phyloP scores from a whole-genome alignment of 257 asterid species.

The Nicotiana tomentosiformis region DNA sequence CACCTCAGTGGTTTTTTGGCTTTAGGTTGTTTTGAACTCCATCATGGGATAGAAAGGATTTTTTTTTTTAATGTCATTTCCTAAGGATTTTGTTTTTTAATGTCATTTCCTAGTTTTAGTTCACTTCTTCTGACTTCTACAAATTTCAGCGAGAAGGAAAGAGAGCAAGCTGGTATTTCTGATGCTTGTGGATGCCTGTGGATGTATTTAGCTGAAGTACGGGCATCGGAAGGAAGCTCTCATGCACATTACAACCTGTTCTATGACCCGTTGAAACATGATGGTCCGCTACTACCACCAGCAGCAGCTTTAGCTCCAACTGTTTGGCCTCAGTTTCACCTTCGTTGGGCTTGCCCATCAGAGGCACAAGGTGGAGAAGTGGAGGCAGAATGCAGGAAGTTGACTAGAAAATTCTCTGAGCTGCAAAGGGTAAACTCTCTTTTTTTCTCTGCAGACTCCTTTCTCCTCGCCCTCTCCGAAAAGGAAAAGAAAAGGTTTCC shows the following conservation, averaged over 20 bases:
- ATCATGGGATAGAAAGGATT: not conserved
- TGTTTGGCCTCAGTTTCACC: constrained; percentile 98
- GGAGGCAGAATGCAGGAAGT: constrained; percentile 74
- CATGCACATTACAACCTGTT: constrained; percentile 79
- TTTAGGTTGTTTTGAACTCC: not conserved
- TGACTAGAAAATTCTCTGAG: constrained; percentile 54
- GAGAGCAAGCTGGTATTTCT: constrained; percentile 81
- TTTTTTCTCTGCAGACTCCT: not conserved
- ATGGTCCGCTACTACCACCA: constrained; percentile 77
- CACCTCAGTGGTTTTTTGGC: not conserved
- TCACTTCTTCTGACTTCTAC: not conserved
- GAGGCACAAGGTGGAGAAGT: constrained; percentile 91
- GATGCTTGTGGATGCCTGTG: constrained; percentile 89
- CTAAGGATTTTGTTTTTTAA: not conserved
- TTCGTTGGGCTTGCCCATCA: constrained; percentile 92
- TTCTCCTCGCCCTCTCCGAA: not conserved
- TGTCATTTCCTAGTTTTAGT: not conserved
- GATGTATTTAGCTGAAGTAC: constrained; percentile 71
- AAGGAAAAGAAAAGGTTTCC: not conserved
- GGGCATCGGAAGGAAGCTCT: constrained; percentile 64
- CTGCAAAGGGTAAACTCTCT: constrained; percentile 56
- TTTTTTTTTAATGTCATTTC: not conserved
- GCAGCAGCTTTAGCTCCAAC: constrained; percentile 99
- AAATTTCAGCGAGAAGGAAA: constrained; percentile 74
- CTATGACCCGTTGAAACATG: constrained; percentile 67